These are phyloP conservation scores for Ettlia oleoabundans DNA, from an alignment of 139 green algal species.

Conservation along the genomic window DNA sequence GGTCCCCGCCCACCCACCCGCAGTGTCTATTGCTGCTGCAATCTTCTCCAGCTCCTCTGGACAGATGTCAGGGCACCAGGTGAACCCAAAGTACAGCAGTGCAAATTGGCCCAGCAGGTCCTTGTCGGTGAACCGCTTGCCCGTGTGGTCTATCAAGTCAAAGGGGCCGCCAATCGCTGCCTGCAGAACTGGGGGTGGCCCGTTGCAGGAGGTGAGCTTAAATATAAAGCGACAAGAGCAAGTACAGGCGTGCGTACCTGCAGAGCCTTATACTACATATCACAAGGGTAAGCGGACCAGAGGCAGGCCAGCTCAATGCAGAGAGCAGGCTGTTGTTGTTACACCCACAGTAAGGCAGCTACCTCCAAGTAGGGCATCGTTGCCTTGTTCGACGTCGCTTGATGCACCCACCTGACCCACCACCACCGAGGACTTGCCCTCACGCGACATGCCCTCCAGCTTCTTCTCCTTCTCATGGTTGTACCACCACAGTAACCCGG, in stretches of 20 bases:
- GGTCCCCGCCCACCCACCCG: too few species aligned
- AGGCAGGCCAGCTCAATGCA: too few species aligned
- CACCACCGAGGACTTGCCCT: constrained; percentile 30
- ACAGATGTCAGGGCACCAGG: constrained; percentile 98
- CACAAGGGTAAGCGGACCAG: too few species aligned
- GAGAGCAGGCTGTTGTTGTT: too few species aligned
- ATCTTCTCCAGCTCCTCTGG: constrained; percentile 98
- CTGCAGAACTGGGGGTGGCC: constrained; percentile 26
- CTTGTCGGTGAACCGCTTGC: constrained; percentile 80
- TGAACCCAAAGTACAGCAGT: constrained; percentile 99
- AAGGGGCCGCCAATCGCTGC: constrained; percentile 94
- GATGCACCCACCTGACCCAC: constrained; percentile 23
- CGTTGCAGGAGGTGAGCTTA: too few species aligned
- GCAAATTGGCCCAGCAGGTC: constrained; percentile 88
- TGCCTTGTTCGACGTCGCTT: too few species aligned
- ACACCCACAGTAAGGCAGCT: too few species aligned
- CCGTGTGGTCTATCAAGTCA: constrained; percentile 78
- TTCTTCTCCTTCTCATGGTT: constrained; percentile 44
- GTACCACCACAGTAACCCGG: constrained; percentile 53
- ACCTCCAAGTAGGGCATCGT: too few species aligned
- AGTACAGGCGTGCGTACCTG: too few species aligned
- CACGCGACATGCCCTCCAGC: constrained; percentile 30
- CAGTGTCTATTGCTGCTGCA: constrained; percentile 66
- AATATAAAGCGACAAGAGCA: too few species aligned
- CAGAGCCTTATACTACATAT: too few species aligned